Evolutionary conservation across 352 stramenopile species (phyloP).

Genomic region (Globisporangium mamillatum): DNA sequence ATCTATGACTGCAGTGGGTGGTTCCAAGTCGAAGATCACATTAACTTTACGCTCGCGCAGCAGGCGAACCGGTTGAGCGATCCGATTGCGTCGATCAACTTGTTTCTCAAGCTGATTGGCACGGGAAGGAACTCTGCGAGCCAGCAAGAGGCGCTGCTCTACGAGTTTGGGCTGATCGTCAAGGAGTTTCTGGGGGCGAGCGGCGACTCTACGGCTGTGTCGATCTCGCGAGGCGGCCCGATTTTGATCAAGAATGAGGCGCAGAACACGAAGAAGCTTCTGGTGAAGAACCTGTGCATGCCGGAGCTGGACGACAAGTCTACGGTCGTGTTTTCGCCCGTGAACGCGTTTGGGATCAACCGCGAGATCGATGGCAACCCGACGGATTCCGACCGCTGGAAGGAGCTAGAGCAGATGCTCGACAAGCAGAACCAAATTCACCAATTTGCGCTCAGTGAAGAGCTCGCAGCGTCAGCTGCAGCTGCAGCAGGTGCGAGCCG

Average conservation of each 20-base stretch:
- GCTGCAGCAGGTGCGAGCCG: neutral
- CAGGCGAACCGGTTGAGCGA: constrained; percentile 76
- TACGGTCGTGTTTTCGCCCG: constrained; percentile 75
- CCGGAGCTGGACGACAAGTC: constrained; percentile 81
- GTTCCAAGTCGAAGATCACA: constrained; percentile 88
- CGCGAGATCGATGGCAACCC: constrained; percentile 67
- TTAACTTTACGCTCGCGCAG: constrained; percentile 84
- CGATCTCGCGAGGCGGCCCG: constrained; percentile 27
- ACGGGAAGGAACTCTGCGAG: constrained; percentile 78
- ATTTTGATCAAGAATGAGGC: constrained; percentile 24
- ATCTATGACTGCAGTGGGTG: constrained; percentile 82
- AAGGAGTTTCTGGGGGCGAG: constrained; percentile 63
- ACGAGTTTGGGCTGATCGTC: constrained; percentile 83
- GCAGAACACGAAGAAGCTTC: constrained; percentile 39
- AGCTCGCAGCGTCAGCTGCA: neutral
- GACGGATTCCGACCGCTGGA: constrained; percentile 55
- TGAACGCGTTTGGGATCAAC: constrained; percentile 70
- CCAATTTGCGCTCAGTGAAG: constrained; percentile 35
- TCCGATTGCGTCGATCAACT: constrained; percentile 77
- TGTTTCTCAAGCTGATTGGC: constrained; percentile 85
- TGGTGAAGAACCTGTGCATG: constrained; percentile 75
- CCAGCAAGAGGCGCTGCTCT: constrained; percentile 79
- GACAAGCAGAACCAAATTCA: constrained; percentile 69
- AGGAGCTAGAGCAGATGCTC: constrained; percentile 46
- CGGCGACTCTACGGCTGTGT: constrained; percentile 26